Evolutionary conservation across 2,329 filamentous ascomycete genomes (phyloP).

Genomic region (Colletotrichum salicis): DNA sequence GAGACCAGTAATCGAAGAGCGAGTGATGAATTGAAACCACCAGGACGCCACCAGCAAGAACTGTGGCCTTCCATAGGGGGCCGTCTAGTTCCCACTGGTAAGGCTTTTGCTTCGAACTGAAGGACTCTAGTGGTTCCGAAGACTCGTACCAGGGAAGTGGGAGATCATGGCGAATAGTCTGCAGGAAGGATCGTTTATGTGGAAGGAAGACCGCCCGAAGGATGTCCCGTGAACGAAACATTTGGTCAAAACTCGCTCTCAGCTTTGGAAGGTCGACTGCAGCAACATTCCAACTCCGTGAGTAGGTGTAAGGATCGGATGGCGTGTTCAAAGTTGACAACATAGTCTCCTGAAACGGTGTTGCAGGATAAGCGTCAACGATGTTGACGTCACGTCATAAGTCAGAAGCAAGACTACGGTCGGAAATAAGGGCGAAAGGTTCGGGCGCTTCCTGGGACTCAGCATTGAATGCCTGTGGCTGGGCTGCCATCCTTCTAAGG

Average conservation of each 20-base stretch:
- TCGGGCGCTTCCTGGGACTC: background rate
- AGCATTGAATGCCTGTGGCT: background rate
- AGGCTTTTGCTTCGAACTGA: no score
- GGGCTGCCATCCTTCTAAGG: background rate
- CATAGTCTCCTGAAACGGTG: slow-evolving; percentile 39
- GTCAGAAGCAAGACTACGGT: background rate
- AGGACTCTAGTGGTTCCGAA: background rate
- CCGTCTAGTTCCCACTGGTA: background rate
- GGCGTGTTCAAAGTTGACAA: slow-evolving; percentile 25
- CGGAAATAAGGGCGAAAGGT: slow-evolving; percentile 31
- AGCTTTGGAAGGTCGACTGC: slow-evolving; percentile 27
- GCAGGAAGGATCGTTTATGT: background rate
- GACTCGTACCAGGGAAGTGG: background rate
- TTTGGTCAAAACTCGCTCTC: slow-evolving; percentile 26
- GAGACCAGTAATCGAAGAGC: slow-evolving; percentile 47
- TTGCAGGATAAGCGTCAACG: slow-evolving; percentile 39
- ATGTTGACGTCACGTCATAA: background rate
- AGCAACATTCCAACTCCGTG: slow-evolving; percentile 32
- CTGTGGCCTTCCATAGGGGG: background rate
- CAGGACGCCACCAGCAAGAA: slow-evolving; percentile 18
- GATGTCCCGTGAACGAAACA: slow-evolving; percentile 32
- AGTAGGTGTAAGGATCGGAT: slow-evolving; percentile 36
- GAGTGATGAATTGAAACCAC: slow-evolving; percentile 46
- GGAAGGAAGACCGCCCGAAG: slow-evolving; percentile 36
- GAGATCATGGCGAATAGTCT: background rate